Evolutionary conservation across 2,329 filamentous ascomycete species (phyloP).

Genomic region (Aureobasidium namibiae): DNA sequence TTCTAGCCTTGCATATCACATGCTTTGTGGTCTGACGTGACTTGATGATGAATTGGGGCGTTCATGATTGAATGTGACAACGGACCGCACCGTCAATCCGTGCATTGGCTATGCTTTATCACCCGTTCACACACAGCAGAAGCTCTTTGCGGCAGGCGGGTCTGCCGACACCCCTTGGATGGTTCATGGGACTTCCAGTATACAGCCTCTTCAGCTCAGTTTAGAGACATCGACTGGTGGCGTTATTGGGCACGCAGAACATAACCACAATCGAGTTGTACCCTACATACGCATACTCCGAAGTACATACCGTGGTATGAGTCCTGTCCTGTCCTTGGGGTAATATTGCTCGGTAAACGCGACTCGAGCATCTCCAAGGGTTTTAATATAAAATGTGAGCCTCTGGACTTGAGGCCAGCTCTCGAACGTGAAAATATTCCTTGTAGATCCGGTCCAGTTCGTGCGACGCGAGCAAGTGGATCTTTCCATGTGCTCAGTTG

Average conservation of each 20-base stretch:
- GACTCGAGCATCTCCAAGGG: background rate
- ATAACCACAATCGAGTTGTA: no score
- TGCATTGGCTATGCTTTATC: background rate
- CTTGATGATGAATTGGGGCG: background rate
- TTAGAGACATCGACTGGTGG: background rate
- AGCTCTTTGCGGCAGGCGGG: background rate
- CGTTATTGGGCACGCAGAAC: background rate
- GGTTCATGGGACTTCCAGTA: background rate
- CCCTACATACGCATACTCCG: no score
- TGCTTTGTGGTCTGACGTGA: no score
- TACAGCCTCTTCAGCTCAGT: background rate
- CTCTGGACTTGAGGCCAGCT: background rate
- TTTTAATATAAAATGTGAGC: background rate
- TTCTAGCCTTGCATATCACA: background rate
- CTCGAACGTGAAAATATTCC: background rate
- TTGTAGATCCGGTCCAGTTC: background rate
- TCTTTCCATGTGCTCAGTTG: background rate
- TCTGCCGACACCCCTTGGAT: background rate
- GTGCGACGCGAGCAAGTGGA: background rate
- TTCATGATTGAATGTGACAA: background rate
- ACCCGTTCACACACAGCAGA: background rate
- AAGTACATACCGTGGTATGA: no score
- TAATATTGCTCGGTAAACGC: background rate
- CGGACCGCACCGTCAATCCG: background rate
- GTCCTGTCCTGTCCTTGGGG: no score